Evolutionary conservation across 2,329 filamentous ascomycete genomes (phyloP).

Genomic region (Fusarium sp.): DNA sequence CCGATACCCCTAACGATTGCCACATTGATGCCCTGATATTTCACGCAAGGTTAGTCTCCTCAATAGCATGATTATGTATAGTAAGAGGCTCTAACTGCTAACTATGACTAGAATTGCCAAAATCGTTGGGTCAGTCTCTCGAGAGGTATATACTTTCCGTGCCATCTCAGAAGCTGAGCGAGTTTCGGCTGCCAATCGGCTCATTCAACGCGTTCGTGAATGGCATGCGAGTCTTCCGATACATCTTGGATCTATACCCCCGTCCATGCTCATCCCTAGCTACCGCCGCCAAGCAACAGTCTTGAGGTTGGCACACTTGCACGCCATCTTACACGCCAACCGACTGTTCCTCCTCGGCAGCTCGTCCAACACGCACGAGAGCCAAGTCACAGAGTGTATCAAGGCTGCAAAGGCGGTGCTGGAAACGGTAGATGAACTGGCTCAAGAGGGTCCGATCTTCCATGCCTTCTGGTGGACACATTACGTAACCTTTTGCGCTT

Average conservation of each 20-base stretch:
- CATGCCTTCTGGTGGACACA: conserved; percentile 66
- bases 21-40: conserved; percentile 61
- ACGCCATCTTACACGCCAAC: conserved; percentile 67
- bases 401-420: conserved; percentile 48
- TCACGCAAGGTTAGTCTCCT: conserved; percentile 53
- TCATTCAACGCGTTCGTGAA: conserved; percentile 52
- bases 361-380: conserved; percentile 7
- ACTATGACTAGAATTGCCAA: conserved; percentile 47
- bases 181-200: conserved; percentile 50
- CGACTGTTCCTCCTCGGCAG: conserved; percentile 61
- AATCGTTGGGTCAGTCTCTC: conserved; percentile 54
- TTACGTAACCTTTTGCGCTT: conserved; percentile 66
- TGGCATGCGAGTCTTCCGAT: conserved; percentile 56
- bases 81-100: background rate
- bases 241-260: conserved; percentile 56
- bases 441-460: conserved; percentile 53
- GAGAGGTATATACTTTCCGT: conserved; percentile 54
- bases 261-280: conserved; percentile 58
- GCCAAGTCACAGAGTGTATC: conserved; percentile 57
- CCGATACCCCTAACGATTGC: conserved; percentile 54
- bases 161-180: conserved; percentile 51
- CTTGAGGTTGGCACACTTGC: conserved; percentile 64
- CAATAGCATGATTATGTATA: background rate
- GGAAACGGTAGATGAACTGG: conserved; percentile 55
- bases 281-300: conserved; percentile 64